A percentile compares a stretch with the other conserved stretches of the same genome.
Conservation (phyloP, 73 alveolate species). For the Paramecium octaurelia region DNA sequence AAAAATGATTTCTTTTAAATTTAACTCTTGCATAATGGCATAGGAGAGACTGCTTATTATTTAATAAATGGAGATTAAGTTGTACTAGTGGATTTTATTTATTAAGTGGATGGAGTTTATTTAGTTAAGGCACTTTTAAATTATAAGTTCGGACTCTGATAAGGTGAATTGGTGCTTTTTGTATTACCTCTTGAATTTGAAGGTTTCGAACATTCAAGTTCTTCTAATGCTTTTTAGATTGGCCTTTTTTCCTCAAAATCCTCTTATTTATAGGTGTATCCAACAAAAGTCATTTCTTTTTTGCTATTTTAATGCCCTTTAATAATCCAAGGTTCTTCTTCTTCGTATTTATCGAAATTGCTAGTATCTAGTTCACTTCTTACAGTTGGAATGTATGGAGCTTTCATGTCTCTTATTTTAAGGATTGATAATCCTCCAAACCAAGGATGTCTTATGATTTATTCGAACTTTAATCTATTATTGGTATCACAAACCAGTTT, state of each 20-base stretch:
- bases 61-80: neutral
- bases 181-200: neutral
- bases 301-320: constrained; percentile 1
- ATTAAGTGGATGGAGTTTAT: neutral
- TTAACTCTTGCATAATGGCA: neutral
- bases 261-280: constrained; percentile 77
- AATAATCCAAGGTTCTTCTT: constrained; percentile 75
- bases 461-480: constrained; percentile 73
- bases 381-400: constrained; percentile 80
- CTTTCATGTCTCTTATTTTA: constrained; percentile 58
- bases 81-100: neutral
- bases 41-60: neutral
- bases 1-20: neutral
- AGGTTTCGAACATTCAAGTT: constrained; percentile 16
- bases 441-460: constrained; percentile 81
- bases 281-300: constrained; percentile 66
- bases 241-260: constrained; percentile 68
- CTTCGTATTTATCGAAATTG: constrained; percentile 77
- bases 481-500: constrained; percentile 84
- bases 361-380: constrained; percentile 70
- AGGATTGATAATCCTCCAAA: constrained; percentile 78
- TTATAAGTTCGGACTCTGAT: neutral
- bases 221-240: constrained; percentile 31
- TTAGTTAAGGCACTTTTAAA: neutral
- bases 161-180: neutral